Conservation (phyloP, 1,284 basidiomycete species). For the Tylopilus sp. region DNA sequence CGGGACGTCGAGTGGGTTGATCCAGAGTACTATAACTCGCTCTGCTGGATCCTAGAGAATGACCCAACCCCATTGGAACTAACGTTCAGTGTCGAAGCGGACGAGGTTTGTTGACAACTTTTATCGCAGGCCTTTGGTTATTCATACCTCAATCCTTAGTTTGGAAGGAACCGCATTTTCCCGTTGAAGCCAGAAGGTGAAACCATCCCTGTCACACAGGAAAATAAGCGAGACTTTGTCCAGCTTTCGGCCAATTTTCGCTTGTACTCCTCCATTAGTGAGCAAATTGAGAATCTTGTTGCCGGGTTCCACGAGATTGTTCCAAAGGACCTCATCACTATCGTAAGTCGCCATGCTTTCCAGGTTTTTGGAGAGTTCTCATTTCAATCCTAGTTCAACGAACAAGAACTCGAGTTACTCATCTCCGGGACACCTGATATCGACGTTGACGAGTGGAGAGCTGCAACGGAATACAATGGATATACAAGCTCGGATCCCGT, state of each 20-base stretch:
- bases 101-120: slow-evolving; percentile 66
- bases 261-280: slow-evolving; percentile 90
- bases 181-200: slow-evolving; percentile 85
- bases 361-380: not conserved
- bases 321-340: slow-evolving; percentile 79
- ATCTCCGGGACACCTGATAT: slow-evolving; percentile 99
- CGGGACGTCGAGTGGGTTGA: slow-evolving; percentile 95
- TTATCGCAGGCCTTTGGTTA: not conserved
- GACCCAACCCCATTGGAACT: slow-evolving; percentile 84
- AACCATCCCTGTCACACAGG: slow-evolving; percentile 83
- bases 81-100: slow-evolving; percentile 88
- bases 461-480: slow-evolving; percentile 90
- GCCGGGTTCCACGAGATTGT: slow-evolving; percentile 96
- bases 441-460: slow-evolving; percentile 97
- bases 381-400: slow-evolving; percentile 75
- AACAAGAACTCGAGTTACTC: slow-evolving; percentile 96
- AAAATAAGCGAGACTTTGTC: slow-evolving; percentile 97
- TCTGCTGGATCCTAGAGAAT: slow-evolving; percentile 90
- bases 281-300: slow-evolving; percentile 92
- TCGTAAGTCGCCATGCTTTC: slow-evolving; percentile 48
- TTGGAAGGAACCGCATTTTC: slow-evolving; percentile 85
- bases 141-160: slow-evolving; percentile 45
- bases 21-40: slow-evolving; percentile 93
- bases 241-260: slow-evolving; percentile 90
- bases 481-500: slow-evolving; percentile 88